phyloP scores from a whole-genome alignment of 306 rosid species.

The Vigna mungo region DNA sequence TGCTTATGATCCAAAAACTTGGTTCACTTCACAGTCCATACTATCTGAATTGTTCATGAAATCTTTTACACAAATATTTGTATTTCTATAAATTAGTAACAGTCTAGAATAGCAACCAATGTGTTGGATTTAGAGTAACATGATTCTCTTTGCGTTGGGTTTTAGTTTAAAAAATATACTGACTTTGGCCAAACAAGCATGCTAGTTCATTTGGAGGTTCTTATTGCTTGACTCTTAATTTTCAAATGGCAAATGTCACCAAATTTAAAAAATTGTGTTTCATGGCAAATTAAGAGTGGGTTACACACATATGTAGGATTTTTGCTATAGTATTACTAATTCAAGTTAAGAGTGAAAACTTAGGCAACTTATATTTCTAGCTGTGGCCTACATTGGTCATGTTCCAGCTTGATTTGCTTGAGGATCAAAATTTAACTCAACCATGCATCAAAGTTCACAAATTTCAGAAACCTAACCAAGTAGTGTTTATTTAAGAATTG shows the following conservation, averaged over 20 bases:
- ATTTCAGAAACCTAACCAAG: conserved; percentile 21
- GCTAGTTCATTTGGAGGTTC: neutral
- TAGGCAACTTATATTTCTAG: neutral
- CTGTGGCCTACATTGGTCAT: neutral
- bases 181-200: neutral
- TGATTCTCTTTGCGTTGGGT: neutral
- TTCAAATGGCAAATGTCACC: neutral
- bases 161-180: no score
- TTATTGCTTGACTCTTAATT: neutral
- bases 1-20: neutral
- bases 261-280: neutral
- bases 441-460: neutral
- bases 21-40: neutral
- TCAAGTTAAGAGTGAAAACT: neutral
- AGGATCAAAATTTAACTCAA: neutral
- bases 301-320: neutral
- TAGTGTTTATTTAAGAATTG: neutral
- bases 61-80: conserved; percentile 10
- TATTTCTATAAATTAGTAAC: neutral
- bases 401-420: conserved; percentile 12
- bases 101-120: neutral
- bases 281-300: neutral
- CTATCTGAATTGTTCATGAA: neutral
- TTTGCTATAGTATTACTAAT: neutral
- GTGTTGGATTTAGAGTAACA: conserved; percentile 5